Evolutionary conservation across 2,329 filamentous ascomycete species (phyloP).

Genomic region (Aureobasidium subglaciale): DNA sequence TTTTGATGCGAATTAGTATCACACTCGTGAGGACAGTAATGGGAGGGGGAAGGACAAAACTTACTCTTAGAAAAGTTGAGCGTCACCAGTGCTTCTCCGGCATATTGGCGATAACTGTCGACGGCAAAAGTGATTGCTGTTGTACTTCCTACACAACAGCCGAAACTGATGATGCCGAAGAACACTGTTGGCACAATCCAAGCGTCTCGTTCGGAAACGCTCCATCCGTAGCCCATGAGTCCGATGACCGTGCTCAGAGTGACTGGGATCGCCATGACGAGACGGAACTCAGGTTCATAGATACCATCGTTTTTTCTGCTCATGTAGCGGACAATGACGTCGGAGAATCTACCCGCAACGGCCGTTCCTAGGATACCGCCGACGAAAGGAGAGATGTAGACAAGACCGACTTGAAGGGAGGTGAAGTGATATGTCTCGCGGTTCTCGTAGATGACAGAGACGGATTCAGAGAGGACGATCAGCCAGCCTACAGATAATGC

Average conservation of each 20-base stretch:
- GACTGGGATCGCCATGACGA: slow-evolving; percentile 81
- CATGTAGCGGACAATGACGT: slow-evolving; percentile 77
- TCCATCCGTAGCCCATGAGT: slow-evolving; percentile 96
- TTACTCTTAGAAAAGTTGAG: slow-evolving; percentile 85
- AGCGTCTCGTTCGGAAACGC: slow-evolving; percentile 61
- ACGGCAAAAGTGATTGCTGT: slow-evolving; percentile 92
- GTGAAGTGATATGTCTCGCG: slow-evolving; percentile 69
- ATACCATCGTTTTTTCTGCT: slow-evolving; percentile 80
- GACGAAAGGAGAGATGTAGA: slow-evolving; percentile 86
- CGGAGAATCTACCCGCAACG: slow-evolving; percentile 80
- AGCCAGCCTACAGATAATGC: slow-evolving; percentile 88
- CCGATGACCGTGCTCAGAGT: slow-evolving; percentile 72
- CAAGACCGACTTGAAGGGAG: slow-evolving; percentile 70
- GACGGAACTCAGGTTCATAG: slow-evolving; percentile 89
- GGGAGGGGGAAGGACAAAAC: slow-evolving; percentile 20
- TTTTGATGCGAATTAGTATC: background rate
- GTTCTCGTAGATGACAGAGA: slow-evolving; percentile 71
- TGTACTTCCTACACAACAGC: slow-evolving; percentile 81
- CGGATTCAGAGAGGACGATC: slow-evolving; percentile 85
- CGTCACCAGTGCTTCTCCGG: slow-evolving; percentile 87
- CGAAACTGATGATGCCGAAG: slow-evolving; percentile 87
- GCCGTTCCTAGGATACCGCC: slow-evolving; percentile 86
- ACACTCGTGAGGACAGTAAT: background rate
- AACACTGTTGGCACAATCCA: slow-evolving; percentile 94
- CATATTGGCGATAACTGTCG: slow-evolving; percentile 87